Evolutionary conservation across 1,284 basidiomycete genomes (phyloP).

Genomic region (Ustilago vetiveriae): DNA sequence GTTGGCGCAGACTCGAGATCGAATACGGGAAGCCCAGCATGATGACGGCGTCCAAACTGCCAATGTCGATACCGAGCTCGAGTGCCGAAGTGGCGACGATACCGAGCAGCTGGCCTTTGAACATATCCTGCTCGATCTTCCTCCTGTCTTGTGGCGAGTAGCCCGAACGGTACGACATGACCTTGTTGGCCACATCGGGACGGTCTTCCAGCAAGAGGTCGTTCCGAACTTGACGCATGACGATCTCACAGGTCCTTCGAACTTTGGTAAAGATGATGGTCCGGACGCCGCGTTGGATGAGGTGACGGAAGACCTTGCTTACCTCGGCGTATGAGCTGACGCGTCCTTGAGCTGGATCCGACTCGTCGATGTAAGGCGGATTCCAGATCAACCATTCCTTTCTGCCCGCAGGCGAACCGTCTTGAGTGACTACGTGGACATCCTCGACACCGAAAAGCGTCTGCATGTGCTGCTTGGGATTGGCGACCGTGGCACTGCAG

Average conservation of each 20-base stretch:
- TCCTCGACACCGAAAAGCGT: conserved; percentile 71
- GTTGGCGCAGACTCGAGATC: conserved; percentile 76
- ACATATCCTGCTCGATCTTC: conserved; percentile 84
- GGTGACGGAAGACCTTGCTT: conserved; percentile 78
- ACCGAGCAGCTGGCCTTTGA: conserved; percentile 80
- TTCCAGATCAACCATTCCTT: conserved; percentile 73
- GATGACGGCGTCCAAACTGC: conserved; percentile 84
- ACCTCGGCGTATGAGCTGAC: conserved; percentile 78
- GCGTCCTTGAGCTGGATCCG: conserved; percentile 73
- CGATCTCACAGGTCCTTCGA: conserved; percentile 81
- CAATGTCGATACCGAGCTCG: conserved; percentile 90
- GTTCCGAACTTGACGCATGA: conserved; percentile 80
- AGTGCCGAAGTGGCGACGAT: conserved; percentile 91
- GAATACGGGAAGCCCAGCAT: conserved; percentile 84
- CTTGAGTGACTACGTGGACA: conserved; percentile 78
- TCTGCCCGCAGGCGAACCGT: conserved; percentile 82
- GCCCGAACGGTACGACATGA: conserved; percentile 86
- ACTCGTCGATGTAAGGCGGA: conserved; percentile 74
- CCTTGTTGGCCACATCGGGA: conserved; percentile 78
- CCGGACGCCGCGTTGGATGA: conserved; percentile 82
- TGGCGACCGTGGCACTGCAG: conserved; percentile 86
- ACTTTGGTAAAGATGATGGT: conserved; percentile 90
- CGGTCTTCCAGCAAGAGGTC: conserved; percentile 80
- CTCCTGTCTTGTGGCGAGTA: conserved; percentile 78
- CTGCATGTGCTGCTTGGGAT: conserved; percentile 71